These are phyloP conservation scores for Allantophomopsis cytisporea DNA, from an alignment of 2,329 filamentous ascomycete species.

Conservation along the genomic window DNA sequence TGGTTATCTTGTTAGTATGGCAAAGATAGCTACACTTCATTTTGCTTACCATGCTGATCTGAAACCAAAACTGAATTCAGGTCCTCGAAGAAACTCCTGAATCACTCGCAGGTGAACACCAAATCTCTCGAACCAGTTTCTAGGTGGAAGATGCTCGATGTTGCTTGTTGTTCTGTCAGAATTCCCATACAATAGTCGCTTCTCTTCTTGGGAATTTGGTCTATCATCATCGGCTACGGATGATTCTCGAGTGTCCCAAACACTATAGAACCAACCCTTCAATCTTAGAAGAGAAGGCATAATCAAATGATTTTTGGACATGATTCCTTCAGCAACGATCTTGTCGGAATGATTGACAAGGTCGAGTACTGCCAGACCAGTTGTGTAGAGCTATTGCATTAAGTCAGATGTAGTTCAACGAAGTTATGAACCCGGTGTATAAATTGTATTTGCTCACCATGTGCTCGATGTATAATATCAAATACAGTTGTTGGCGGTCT, in stretches of 20 bases:
- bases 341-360: constrained; percentile 1
- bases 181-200: background rate
- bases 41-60: constrained; percentile 3
- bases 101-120: constrained; percentile 1
- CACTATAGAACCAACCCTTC: background rate
- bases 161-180: constrained; percentile 1
- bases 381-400: constrained; percentile 1
- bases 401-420: background rate
- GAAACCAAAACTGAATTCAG: constrained; percentile 2
- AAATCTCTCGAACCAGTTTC: constrained; percentile 1
- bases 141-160: constrained; percentile 1
- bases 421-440: background rate
- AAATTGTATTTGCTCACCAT: constrained; percentile 1
- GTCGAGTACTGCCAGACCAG: constrained; percentile 1
- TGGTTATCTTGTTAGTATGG: background rate
- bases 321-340: constrained; percentile 2
- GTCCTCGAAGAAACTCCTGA: constrained; percentile 1
- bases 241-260: background rate
- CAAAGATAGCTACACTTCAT: background rate
- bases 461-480: constrained; percentile 1
- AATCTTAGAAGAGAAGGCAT: background rate
- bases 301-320: constrained; percentile 1
- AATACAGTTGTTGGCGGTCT: constrained; percentile 2
- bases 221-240: constrained; percentile 1
- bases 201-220: constrained; percentile 1